Percentiles rank a stretch among this genome's conserved stretches.
phyloP scores from a whole-genome alignment of 2,329 filamentous ascomycete species.

The Byssothecium circinans region DNA sequence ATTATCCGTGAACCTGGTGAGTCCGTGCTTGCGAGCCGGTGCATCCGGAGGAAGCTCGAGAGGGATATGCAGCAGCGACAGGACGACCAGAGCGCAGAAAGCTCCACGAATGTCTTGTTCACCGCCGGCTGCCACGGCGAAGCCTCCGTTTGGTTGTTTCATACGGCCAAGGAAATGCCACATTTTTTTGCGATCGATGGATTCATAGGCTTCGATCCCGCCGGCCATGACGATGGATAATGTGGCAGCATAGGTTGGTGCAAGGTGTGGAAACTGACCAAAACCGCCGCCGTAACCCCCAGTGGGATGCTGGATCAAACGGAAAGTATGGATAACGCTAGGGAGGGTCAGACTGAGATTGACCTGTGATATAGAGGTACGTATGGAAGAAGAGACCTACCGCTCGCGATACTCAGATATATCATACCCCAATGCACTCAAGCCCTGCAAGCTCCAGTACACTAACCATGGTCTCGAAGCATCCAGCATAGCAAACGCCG shows the following conservation, averaged over 20 bases:
- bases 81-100: conserved; percentile 85
- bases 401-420: conserved; percentile 64
- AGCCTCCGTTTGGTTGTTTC: conserved; percentile 88
- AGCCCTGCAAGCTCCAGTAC: conserved; percentile 83
- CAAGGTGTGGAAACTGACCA: conserved; percentile 85
- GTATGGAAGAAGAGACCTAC: conserved; percentile 41
- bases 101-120: conserved; percentile 93
- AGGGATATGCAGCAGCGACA: conserved; percentile 81
- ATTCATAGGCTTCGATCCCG: conserved; percentile 69
- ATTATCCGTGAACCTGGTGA: conserved; percentile 68
- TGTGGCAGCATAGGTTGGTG: conserved; percentile 82
- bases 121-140: conserved; percentile 80
- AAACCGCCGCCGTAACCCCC: conserved; percentile 95
- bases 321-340: conserved; percentile 71
- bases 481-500: conserved; percentile 73
- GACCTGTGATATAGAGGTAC: neutral
- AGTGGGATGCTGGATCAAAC: conserved; percentile 75
- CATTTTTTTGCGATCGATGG: conserved; percentile 80
- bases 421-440: conserved; percentile 78
- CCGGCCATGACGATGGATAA: conserved; percentile 79
- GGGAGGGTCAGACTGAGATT: conserved; percentile 14
- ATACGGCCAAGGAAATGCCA: conserved; percentile 87
- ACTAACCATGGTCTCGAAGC: conserved; percentile 90
- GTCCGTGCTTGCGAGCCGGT: conserved; percentile 64
- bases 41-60: conserved; percentile 74